A percentile compares a stretch with the other conserved stretches of the same genome.
Evolutionary conservation across 1,139 yeast species (phyloP).

Genomic region (Cylindricascospora bacillispora): DNA sequence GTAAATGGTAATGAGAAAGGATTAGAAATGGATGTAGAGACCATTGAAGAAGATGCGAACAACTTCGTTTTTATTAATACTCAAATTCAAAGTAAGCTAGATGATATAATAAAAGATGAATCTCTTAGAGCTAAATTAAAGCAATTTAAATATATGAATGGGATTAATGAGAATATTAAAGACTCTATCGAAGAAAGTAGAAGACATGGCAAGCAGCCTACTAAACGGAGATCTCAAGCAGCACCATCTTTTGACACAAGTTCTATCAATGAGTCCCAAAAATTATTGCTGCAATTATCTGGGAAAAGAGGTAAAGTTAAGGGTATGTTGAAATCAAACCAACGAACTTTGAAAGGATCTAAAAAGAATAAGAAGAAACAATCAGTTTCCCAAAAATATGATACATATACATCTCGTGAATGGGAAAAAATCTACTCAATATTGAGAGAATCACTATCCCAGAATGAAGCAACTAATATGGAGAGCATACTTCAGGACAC

Average conservation of each 20-base stretch:
- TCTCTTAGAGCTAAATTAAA: slow-evolving; percentile 8
- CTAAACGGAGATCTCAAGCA: slow-evolving; percentile 1
- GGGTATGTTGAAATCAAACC: slow-evolving; percentile 11
- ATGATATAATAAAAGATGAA: slow-evolving; percentile 15
- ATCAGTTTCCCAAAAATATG: neutral
- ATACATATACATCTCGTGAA: slow-evolving; percentile 17
- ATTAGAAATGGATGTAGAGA: slow-evolving; percentile 2
- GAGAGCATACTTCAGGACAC: too few species aligned
- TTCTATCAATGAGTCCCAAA: slow-evolving; percentile 4
- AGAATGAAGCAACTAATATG: too few species aligned
- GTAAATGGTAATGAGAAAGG: too few species aligned
- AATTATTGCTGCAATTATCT: slow-evolving; percentile 16
- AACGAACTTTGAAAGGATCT: slow-evolving; percentile 1
- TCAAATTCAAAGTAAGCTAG: slow-evolving; percentile 22
- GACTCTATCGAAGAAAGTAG: slow-evolving; percentile 3
- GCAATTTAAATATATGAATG: slow-evolving; percentile 11
- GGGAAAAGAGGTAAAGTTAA: slow-evolving; percentile 20
- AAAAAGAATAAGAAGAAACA: slow-evolving; percentile 2
- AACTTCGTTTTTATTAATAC: slow-evolving; percentile 17
- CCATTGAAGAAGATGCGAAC: slow-evolving; percentile 1
- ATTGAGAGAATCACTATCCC: too few species aligned
- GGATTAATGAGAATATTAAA: slow-evolving; percentile 1
- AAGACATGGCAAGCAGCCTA: neutral
- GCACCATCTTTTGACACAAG: too few species aligned
- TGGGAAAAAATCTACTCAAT: slow-evolving; percentile 10